phyloP scores from a whole-genome alignment of 768 basidiomycete genomes.

The Suillus hirtellus region DNA sequence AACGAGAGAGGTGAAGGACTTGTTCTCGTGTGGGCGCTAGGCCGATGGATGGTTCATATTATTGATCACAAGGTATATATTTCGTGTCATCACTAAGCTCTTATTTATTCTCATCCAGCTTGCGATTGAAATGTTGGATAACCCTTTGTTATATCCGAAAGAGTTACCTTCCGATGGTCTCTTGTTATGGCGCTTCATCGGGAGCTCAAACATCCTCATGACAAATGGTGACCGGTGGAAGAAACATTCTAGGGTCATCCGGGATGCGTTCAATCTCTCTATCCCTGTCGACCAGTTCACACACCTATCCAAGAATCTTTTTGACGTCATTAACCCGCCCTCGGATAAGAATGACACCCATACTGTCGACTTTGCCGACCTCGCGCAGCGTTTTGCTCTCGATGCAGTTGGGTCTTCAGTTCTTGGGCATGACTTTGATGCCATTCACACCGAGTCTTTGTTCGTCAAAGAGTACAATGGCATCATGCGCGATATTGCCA shows the following conservation, averaged over 20 bases:
- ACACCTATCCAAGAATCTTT: constrained; percentile 32
- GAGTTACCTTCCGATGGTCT: constrained; percentile 33
- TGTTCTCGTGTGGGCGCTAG: constrained; percentile 40
- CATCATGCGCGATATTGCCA: constrained; percentile 38
- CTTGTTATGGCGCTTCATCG: constrained; percentile 38
- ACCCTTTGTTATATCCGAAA: constrained; percentile 15
- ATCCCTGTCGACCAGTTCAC: constrained; percentile 37
- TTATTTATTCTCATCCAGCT: neutral
- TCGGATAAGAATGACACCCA: constrained; percentile 32
- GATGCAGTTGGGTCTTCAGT: constrained; percentile 39
- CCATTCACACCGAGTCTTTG: constrained; percentile 32
- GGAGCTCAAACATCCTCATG: constrained; percentile 37
- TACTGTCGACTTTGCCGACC: constrained; percentile 28
- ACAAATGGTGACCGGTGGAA: constrained; percentile 41
- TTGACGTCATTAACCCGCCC: constrained; percentile 19
- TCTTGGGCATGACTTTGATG: constrained; percentile 40
- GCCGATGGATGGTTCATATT: constrained; percentile 43
- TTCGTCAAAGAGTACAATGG: constrained; percentile 39
- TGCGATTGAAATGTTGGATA: constrained; percentile 23
- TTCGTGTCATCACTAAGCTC: neutral
- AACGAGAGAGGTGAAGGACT: constrained; percentile 31
- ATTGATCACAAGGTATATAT: constrained; percentile 33
- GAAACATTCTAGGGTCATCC: constrained; percentile 37
- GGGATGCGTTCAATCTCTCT: constrained; percentile 34
- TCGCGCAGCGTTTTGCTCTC: constrained; percentile 33